phyloP scores from a whole-genome alignment of 1,284 basidiomycete species.

The Pseudozyma pruni region DNA sequence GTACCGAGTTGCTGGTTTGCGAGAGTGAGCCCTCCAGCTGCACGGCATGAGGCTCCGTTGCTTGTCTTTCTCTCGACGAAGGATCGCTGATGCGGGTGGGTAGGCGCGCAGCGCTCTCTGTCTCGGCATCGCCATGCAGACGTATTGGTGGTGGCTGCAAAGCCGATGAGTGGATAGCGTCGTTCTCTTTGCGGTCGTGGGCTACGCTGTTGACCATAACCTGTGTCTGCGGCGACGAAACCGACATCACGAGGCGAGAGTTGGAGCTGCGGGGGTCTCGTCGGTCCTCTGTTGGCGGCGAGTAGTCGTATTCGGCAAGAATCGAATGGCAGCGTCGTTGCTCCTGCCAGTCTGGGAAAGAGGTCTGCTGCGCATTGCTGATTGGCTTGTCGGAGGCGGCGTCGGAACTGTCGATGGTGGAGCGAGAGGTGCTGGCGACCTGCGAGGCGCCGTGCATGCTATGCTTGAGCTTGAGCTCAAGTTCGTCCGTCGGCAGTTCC shows the following conservation, averaged over 20 bases:
- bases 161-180: background rate
- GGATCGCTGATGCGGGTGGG: background rate
- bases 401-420: slow-evolving; percentile 26
- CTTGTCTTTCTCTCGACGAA: background rate
- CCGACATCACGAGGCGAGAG: slow-evolving; percentile 31
- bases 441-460: slow-evolving; percentile 21
- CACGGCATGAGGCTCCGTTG: background rate
- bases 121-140: slow-evolving; percentile 2
- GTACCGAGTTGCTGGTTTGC: slow-evolving; percentile 18
- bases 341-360: slow-evolving; percentile 39
- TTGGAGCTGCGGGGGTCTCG: slow-evolving; percentile 41
- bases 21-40: slow-evolving; percentile 20
- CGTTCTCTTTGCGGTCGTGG: slow-evolving; percentile 1
- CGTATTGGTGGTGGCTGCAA: slow-evolving; percentile 13
- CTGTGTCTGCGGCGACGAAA: slow-evolving; percentile 17
- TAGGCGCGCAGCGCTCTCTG: background rate
- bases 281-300: slow-evolving; percentile 29
- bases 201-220: slow-evolving; percentile 4
- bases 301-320: slow-evolving; percentile 35
- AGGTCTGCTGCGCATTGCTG: slow-evolving; percentile 12
- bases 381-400: background rate
- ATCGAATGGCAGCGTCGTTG: slow-evolving; percentile 40
- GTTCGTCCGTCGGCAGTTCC: slow-evolving; percentile 26
- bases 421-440: slow-evolving; percentile 30
- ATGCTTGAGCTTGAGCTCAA: too few relatives aligned